Evolutionary conservation across 1,284 basidiomycete genomes (phyloP), one percentile per base, ranked within the genome.

Genomic region (Chalciporus piperatoides): DNA sequence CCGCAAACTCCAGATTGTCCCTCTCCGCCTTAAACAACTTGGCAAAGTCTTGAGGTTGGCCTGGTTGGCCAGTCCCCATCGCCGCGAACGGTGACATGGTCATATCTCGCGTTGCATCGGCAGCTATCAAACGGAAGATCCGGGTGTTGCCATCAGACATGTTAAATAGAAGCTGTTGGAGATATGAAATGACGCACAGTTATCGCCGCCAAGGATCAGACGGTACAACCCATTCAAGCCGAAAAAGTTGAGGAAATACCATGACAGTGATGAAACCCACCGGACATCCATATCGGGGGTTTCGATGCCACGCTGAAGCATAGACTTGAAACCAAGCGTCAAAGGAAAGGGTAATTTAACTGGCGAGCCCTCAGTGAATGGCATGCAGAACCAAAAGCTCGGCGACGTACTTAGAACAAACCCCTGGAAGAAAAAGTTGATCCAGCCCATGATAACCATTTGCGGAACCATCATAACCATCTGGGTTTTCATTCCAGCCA

Each of bases 371-470:
- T 32, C 12, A 24, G 2, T 56, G 52, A 45, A 43, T 14, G 17
- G 52, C 32, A 35, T 14, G 32, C 41, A 25, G 12, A 37, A 41
- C 51, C 19, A 35, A 9, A 23, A n/a, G 12, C 43, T 36, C 41
- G 44, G 2, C 1, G 41, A 84, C 92, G 69, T 68, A 97, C 96
- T 97, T 53, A 97, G 80, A 46, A 99, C 90, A 67, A 99, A 98
- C 28, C 96, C 96, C 57, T 92, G 90, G 74, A 99, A 99, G 82
- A 99, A 99, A 70, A 96, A 95, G 71, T 96, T 97, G 75, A 99
- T 97, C 92, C 97, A 99, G 55, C 95, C 96, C 97, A 99, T 99
- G 61, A 99, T 95, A 56, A 98, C 79, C 86, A 98, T 98, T 70
- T 97, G 92, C 8, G 91, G 92, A 7, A 96, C 87, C 91, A 92